Evolutionary conservation across 1,284 basidiomycete species (phyloP), one percentile per base, ranked within the genome.

Genomic region (Xerocomus tenax): DNA sequence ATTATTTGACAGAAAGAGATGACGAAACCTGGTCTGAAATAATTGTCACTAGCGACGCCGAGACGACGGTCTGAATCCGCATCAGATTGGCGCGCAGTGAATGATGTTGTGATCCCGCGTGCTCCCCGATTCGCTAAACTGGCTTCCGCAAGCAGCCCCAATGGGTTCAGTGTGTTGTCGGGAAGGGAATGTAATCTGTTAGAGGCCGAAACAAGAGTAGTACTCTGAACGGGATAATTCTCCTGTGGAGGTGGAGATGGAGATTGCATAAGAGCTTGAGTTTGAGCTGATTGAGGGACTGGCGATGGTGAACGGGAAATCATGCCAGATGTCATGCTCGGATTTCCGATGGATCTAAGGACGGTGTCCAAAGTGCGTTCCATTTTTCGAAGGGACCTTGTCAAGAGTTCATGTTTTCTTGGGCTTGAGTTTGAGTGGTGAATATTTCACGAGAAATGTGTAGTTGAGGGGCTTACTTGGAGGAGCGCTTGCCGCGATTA

Each of bases 341-440:
- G 87, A 57, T 91, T 88, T 54, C 86, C 85, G 43, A 91, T 83
- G 13, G 86, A 88, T 44, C 82, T 79, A 25, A 94, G 73, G 30
- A 93, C 87, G 5, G 87, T 91, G 64, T 93, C 89, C 28, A 97
- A 75, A 0, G 92, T 94, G 32, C 82, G 78, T 67, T 97, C 93
- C 88, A 97, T 93, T 66, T 92, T 92, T 50, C 82, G 79, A 49
- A 96, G 71, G n/a, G 89, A 92, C 51, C 84, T 82, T 9, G 90
- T 87, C 42, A 94, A 74, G 13, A 91, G 76, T 64, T 94, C 91
- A 60, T 91, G 88, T 72, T 91, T 91, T 71, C 84, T 89, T 63
- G 65, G 67, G 55, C 68, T 70, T 57, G 42, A 42, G 48, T 51
- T 55, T 66, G 56, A 69, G 65, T 44, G 55, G 58, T 71, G 55